Evolutionary conservation across 2,329 filamentous ascomycete species (phyloP).

Genomic region (Sclerotinia minor): DNA sequence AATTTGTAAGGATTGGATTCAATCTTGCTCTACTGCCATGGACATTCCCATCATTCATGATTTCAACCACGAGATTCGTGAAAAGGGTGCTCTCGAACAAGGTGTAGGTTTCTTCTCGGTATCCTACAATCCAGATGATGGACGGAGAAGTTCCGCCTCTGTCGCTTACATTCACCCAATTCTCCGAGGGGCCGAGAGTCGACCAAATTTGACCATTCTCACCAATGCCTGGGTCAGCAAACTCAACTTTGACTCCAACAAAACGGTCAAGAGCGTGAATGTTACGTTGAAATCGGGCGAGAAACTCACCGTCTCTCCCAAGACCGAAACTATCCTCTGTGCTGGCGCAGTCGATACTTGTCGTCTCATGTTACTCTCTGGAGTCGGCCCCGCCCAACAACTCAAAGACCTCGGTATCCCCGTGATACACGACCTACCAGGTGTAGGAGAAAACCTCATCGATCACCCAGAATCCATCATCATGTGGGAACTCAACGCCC

Average conservation of each 20-base stretch:
- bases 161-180: slow-evolving; percentile 94
- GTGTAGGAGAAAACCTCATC: slow-evolving; percentile 43
- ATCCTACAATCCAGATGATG: slow-evolving; percentile 87
- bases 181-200: slow-evolving; percentile 76
- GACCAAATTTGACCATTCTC: slow-evolving; percentile 80
- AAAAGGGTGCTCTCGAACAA: slow-evolving; percentile 69
- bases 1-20: slow-evolving; percentile 86
- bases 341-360: slow-evolving; percentile 45
- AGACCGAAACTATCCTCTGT: slow-evolving; percentile 64
- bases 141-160: slow-evolving; percentile 78
- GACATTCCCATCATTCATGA: slow-evolving; percentile 79
- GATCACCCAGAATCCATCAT: slow-evolving; percentile 48
- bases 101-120: slow-evolving; percentile 90
- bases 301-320: slow-evolving; percentile 59
- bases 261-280: slow-evolving; percentile 72
- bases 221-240: slow-evolving; percentile 87
- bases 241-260: slow-evolving; percentile 65
- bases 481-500: slow-evolving; percentile 50
- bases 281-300: slow-evolving; percentile 59
- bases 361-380: slow-evolving; percentile 45
- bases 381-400: slow-evolving; percentile 42
- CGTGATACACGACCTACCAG: slow-evolving; percentile 40
- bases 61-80: slow-evolving; percentile 82
- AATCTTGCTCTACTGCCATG: slow-evolving; percentile 75
- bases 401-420: slow-evolving; percentile 41